Evolutionary conservation across 129 eudicot species (phyloP).

Genomic region (Chrysanthemum seticuspe): DNA sequence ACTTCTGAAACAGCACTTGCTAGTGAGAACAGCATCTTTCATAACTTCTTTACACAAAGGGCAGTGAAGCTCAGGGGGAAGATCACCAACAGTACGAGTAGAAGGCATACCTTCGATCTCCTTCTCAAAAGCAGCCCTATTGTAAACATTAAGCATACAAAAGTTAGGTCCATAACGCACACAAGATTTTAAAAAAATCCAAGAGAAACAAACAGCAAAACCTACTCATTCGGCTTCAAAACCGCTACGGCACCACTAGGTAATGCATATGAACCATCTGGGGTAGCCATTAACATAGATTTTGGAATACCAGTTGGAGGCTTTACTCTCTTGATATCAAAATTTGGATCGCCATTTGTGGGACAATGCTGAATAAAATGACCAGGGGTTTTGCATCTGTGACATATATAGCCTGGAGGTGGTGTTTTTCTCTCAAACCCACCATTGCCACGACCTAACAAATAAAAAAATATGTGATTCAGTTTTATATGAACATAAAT

Average conservation of each 20-base stretch:
- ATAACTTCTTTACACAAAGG: conserved; percentile 88
- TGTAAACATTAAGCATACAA: conserved; percentile 12
- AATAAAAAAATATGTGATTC: conserved; percentile 16
- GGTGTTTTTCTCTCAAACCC: conserved; percentile 84
- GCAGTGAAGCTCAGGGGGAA: conserved; percentile 95
- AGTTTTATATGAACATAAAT: conserved; percentile 21
- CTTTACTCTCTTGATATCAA: conserved; percentile 77
- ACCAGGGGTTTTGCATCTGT: conserved; percentile 94
- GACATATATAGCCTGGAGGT: conserved; percentile 90
- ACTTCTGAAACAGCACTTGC: conserved; percentile 93
- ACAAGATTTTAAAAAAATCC: not conserved
- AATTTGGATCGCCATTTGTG: conserved; percentile 93
- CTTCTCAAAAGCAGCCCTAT: conserved; percentile 96
- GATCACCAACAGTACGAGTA: conserved; percentile 76
- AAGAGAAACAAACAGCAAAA: conserved; percentile 1
- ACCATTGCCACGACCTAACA: conserved; percentile 63
- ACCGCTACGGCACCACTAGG: conserved; percentile 91
- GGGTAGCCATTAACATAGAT: conserved; percentile 93
- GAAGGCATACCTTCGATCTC: conserved; percentile 99
- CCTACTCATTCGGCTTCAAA: conserved; percentile 95
- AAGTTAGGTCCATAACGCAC: not conserved
- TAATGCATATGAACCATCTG: conserved; percentile 94
- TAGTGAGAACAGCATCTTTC: conserved; percentile 96
- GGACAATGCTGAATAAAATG: conserved; percentile 99
- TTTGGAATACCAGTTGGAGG: conserved; percentile 98